phyloP scores from a whole-genome alignment of 805 yeast species.

The Millerago galiae region DNA sequence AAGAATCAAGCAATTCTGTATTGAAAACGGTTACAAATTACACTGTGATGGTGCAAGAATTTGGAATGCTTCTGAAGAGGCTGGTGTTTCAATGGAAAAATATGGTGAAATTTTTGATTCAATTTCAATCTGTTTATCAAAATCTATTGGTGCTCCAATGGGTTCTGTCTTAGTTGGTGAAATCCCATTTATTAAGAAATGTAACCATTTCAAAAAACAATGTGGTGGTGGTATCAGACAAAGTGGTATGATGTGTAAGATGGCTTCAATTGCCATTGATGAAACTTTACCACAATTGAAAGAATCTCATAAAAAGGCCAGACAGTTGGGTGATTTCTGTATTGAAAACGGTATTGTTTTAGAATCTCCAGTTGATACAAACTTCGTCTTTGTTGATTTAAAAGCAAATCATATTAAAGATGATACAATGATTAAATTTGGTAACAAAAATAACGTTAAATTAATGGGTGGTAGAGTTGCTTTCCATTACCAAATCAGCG shows the following conservation, averaged over 20 bases:
- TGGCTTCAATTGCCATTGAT: constrained; percentile 76
- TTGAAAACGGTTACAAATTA: constrained; percentile 48
- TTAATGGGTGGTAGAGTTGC: constrained; percentile 72
- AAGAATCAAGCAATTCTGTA: constrained; percentile 67
- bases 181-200: constrained; percentile 50
- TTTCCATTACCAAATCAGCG: constrained; percentile 65
- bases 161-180: constrained; percentile 82
- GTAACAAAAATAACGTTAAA: constrained; percentile 53
- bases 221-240: constrained; percentile 93
- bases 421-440: constrained; percentile 44
- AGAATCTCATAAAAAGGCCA: constrained; percentile 45
- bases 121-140: constrained; percentile 84
- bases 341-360: constrained; percentile 45
- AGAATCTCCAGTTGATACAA: constrained; percentile 76
- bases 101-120: constrained; percentile 78
- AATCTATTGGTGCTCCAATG: constrained; percentile 89
- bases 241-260: constrained; percentile 70
- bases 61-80: constrained; percentile 80
- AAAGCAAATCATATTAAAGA: constrained; percentile 43
- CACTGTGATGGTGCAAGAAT: constrained; percentile 94
- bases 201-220: constrained; percentile 85
- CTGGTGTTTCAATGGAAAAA: constrained; percentile 47
- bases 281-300: constrained; percentile 50
- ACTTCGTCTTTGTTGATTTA: constrained; percentile 73
- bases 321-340: constrained; percentile 47